These are phyloP conservation scores for Magnusiomyces suaveolens DNA, from an alignment of 1,139 yeast species.

Conservation along the genomic window DNA sequence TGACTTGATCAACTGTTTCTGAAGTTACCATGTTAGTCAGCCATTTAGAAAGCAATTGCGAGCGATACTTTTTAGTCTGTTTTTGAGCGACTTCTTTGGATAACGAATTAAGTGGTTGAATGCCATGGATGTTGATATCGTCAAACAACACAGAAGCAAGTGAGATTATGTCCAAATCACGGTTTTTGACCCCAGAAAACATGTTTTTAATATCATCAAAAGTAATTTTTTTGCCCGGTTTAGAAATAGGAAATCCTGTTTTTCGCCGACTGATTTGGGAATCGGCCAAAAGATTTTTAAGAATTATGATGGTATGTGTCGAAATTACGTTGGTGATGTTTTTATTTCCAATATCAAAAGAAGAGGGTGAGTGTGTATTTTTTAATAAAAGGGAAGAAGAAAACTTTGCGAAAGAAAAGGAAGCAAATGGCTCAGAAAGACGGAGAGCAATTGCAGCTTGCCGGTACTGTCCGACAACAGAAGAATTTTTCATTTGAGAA, in stretches of 20 bases:
- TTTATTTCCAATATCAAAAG: neutral
- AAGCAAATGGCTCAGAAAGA: constrained; percentile 19
- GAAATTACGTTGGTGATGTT: neutral
- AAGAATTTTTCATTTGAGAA: constrained; percentile 17
- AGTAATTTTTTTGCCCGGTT: constrained; percentile 15
- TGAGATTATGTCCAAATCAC: constrained; percentile 34
- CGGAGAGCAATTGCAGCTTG: constrained; percentile 22
- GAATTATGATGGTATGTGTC: neutral
- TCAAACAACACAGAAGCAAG: constrained; percentile 56
- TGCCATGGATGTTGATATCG: constrained; percentile 26
- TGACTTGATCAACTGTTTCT: constrained; percentile 36
- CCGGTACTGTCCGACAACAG: constrained; percentile 18
- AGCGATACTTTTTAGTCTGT: constrained; percentile 37
- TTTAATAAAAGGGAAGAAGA: constrained; percentile 14
- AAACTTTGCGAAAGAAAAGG: constrained; percentile 19
- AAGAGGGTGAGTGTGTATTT: constrained; percentile 4
- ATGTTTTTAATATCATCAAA: constrained; percentile 16
- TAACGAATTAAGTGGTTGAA: constrained; percentile 17
- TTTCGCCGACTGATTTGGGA: constrained; percentile 10
- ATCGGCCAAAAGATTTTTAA: neutral
- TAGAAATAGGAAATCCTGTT: constrained; percentile 18
- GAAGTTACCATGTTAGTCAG: constrained; percentile 41
- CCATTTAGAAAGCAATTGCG: constrained; percentile 49
- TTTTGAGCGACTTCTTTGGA: constrained; percentile 27
- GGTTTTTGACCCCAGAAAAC: constrained; percentile 5